Percentiles rank a stretch among this genome's conserved stretches.
Conservation (phyloP, 371 early-diverging fungal species). For the Mucor racemosus region DNA sequence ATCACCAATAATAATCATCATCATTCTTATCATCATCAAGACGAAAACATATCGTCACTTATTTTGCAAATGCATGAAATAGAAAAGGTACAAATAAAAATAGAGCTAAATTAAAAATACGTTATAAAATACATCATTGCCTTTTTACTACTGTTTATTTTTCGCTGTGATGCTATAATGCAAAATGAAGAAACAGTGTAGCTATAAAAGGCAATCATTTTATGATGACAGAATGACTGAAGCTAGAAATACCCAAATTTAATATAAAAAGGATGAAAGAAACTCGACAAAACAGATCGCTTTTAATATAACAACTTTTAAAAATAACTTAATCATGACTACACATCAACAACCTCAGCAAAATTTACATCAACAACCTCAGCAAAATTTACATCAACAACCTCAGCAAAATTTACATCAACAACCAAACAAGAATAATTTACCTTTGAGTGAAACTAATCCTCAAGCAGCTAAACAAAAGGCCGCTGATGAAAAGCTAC, state of each 20-base stretch:
- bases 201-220: constrained; percentile 10
- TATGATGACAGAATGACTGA: constrained; percentile 22
- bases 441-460: constrained; percentile 18
- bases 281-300: background rate
- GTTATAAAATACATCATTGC: background rate
- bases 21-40: constrained; percentile 4
- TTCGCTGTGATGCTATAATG: background rate
- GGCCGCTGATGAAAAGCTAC: constrained; percentile 41
- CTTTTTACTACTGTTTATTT: background rate
- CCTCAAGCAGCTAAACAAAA: constrained; percentile 28
- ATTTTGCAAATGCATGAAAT: background rate
- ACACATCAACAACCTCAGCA: background rate
- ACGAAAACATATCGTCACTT: constrained; percentile 18
- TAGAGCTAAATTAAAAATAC: background rate
- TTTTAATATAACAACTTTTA: background rate
- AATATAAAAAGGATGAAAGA: background rate
- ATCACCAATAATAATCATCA: no score
- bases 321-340: background rate
- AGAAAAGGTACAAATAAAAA: background rate
- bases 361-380: background rate
- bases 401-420: background rate
- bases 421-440: background rate
- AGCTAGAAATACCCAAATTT: background rate
- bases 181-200: background rate
- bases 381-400: background rate